These are phyloP conservation scores for Pichia kluyveri DNA, from an alignment of 805 yeast species.

Conservation along the genomic window DNA sequence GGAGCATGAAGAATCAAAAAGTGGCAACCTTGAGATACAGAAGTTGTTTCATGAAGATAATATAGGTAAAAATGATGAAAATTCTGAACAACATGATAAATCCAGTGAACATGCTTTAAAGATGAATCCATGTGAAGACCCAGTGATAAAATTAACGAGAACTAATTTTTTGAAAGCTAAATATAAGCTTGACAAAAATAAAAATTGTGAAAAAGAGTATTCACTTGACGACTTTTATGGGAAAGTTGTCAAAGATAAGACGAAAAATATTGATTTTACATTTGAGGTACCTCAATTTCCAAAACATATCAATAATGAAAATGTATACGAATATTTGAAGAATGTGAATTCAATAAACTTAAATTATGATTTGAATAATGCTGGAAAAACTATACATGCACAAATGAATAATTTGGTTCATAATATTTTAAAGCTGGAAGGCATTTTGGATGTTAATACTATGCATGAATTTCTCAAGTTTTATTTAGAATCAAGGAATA, in stretches of 20 bases:
- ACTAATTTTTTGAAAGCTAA: not conserved
- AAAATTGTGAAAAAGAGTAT: not conserved
- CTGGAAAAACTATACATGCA: not conserved
- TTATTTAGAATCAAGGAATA: not conserved
- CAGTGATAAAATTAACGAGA: not conserved
- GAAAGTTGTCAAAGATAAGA: not conserved
- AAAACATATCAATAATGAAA: not conserved
- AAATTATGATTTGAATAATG: not conserved
- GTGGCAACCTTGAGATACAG: not conserved
- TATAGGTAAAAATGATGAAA: not conserved
- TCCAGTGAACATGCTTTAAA: not conserved
- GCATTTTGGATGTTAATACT: not conserved
- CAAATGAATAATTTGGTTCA: not conserved
- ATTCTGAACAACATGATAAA: not conserved
- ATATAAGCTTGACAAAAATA: not conserved
- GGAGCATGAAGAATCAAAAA: not conserved
- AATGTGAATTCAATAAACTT: conserved; percentile 1
- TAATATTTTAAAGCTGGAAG: conserved; percentile 3
- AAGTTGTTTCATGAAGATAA: too few relatives aligned
- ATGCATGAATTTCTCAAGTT: conserved; percentile 6
- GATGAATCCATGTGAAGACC: not conserved
- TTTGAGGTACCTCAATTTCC: conserved; percentile 3
- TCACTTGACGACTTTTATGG: not conserved
- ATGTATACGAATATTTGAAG: not conserved
- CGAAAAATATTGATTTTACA: not conserved